These are phyloP conservation scores for Bruguiera gymnorhiza DNA, from an alignment of 345 rosid species.

Conservation along the genomic window DNA sequence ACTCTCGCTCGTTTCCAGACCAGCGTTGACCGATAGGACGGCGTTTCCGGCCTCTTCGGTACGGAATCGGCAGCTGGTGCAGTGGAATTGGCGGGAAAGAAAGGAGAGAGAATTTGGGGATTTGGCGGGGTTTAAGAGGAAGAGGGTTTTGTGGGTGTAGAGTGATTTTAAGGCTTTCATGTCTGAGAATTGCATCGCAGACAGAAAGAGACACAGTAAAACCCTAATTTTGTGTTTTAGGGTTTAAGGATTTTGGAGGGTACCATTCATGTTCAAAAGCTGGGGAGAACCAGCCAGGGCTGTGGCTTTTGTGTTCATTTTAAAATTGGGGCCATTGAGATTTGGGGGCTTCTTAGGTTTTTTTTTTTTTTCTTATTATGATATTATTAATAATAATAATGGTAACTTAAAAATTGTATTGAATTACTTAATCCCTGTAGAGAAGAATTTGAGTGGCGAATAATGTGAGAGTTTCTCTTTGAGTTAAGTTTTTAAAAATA, in stretches of 20 bases:
- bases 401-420: too few species aligned
- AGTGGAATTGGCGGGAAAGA: conserved; percentile 26
- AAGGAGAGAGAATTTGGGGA: background rate
- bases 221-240: background rate
- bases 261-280: background rate
- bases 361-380: too few species aligned
- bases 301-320: too few species aligned
- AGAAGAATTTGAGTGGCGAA: too few species aligned
- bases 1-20: background rate
- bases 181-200: conserved; percentile 26
- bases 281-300: background rate
- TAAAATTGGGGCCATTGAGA: too few species aligned
- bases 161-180: conserved; percentile 37
- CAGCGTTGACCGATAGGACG: background rate
- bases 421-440: too few species aligned
- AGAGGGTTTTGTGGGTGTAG: conserved; percentile 13
- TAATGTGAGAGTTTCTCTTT: too few species aligned
- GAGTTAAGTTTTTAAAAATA: too few species aligned
- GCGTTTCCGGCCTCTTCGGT: conserved; percentile 7
- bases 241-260: conserved; percentile 14
- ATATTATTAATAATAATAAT: too few species aligned
- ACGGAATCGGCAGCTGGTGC: conserved; percentile 12
- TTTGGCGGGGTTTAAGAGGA: conserved; percentile 16
- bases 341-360: too few species aligned
- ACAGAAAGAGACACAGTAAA: background rate